Evolutionary conservation across 2,329 filamentous ascomycete species (phyloP).

Genomic region (Hymenoscyphus infarciens): DNA sequence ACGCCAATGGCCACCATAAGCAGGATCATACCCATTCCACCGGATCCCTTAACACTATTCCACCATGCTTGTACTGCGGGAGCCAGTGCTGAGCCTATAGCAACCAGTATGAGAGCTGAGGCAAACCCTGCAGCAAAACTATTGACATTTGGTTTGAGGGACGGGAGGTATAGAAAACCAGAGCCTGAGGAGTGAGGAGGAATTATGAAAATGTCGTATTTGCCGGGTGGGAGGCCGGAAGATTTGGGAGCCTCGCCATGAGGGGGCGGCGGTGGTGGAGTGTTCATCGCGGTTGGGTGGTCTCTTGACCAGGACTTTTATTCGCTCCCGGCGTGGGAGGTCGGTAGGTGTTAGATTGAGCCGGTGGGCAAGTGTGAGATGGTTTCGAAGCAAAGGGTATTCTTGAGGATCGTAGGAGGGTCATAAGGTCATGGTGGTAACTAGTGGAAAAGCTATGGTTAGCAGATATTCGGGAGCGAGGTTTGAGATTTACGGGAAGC

Average conservation of each 20-base stretch:
- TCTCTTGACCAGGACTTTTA: constrained; percentile 15
- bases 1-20: constrained; percentile 71
- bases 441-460: constrained; percentile 10
- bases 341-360: not conserved
- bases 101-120: constrained; percentile 68
- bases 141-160: constrained; percentile 78
- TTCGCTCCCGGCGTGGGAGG: constrained; percentile 6
- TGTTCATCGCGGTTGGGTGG: constrained; percentile 30
- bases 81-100: constrained; percentile 68
- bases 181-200: constrained; percentile 85
- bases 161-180: constrained; percentile 93
- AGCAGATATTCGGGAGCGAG: constrained; percentile 5
- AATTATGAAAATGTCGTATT: constrained; percentile 97
- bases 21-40: constrained; percentile 68
- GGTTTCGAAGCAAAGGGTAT: constrained; percentile 20
- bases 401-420: constrained; percentile 20
- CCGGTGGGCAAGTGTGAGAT: constrained; percentile 3
- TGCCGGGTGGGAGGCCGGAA: constrained; percentile 73
- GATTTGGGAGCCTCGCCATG: constrained; percentile 76
- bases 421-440: constrained; percentile 29
- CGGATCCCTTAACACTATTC: constrained; percentile 64
- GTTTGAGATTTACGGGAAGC: not conserved
- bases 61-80: constrained; percentile 75
- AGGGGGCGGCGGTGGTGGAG: constrained; percentile 72
- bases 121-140: constrained; percentile 87